These are phyloP conservation scores for Podila minutissima DNA, from an alignment of 192 early-diverging fungal species.

Conservation along the genomic window DNA sequence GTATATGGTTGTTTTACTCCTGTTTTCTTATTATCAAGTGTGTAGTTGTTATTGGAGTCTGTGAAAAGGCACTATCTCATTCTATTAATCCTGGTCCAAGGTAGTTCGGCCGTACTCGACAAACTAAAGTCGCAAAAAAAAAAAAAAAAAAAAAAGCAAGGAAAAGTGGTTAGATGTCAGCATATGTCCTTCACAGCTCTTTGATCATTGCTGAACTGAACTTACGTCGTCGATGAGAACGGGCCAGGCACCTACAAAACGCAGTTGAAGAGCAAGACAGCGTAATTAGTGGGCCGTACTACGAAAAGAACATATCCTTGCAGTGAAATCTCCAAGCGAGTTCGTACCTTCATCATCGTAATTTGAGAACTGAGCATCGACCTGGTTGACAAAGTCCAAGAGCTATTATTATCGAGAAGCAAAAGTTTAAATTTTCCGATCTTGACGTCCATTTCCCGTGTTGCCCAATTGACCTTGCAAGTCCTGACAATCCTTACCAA, in stretches of 20 bases:
- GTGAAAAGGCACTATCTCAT: too few relatives aligned
- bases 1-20: not conserved
- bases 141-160: too few relatives aligned
- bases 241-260: constrained; percentile 79
- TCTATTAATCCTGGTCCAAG: constrained; percentile 38
- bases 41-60: too few relatives aligned
- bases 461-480: not conserved
- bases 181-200: too few relatives aligned
- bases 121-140: constrained; percentile 13
- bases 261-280: too few relatives aligned
- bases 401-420: constrained; percentile 56
- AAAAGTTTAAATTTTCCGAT: not conserved
- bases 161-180: too few relatives aligned
- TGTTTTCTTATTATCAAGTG: too few relatives aligned
- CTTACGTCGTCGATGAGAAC: constrained; percentile 80
- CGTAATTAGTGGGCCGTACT: too few relatives aligned
- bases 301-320: too few relatives aligned
- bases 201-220: not conserved
- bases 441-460: not conserved
- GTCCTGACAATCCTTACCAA: constrained; percentile 56
- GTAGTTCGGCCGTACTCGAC: constrained; percentile 52
- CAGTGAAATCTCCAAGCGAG: too few relatives aligned
- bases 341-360: constrained; percentile 74
- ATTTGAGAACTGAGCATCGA: constrained; percentile 67
- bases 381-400: constrained; percentile 77